Percentiles rank a stretch among this genome's conserved stretches.
These are phyloP conservation scores for Intubia oerlemansii DNA, from an alignment of 2,329 filamentous ascomycete species.

Conservation along the genomic window DNA sequence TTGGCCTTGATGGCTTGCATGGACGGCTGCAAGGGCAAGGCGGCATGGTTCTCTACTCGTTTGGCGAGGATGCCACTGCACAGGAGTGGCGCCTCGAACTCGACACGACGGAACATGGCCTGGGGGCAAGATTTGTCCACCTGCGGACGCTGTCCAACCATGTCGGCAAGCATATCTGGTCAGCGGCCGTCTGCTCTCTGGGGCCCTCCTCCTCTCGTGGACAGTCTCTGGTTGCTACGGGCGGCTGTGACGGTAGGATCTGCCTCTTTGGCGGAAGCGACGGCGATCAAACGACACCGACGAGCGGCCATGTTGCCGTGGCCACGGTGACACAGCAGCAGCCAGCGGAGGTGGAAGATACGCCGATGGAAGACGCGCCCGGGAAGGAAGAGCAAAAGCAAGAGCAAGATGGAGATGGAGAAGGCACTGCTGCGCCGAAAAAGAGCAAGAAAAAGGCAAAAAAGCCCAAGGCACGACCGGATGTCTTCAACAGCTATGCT, in stretches of 20 bases:
- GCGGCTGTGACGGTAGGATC: slow-evolving; percentile 65
- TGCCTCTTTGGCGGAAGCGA: slow-evolving; percentile 18
- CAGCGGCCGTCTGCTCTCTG: slow-evolving; percentile 39
- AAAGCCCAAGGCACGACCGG: slow-evolving; percentile 2
- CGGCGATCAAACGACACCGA: no score
- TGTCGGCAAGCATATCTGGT: slow-evolving; percentile 82
- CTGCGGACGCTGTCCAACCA: slow-evolving; percentile 41
- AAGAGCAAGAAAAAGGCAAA: not conserved
- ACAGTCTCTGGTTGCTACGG: slow-evolving; percentile 40
- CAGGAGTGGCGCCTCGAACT: slow-evolving; percentile 46
- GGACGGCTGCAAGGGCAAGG: no score
- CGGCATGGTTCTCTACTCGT: slow-evolving; percentile 36
- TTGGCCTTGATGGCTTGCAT: no score
- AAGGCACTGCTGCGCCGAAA: not conserved
- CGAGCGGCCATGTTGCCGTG: no score
- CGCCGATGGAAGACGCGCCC: no score
- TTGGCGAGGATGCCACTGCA: slow-evolving; percentile 65
- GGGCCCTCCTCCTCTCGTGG: no score
- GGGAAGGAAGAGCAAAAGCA: no score
- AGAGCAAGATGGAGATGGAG: no score
- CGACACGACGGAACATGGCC: slow-evolving; percentile 1
- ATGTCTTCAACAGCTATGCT: slow-evolving; percentile 19
- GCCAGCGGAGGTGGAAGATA: no score
- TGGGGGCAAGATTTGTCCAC: slow-evolving; percentile 22
- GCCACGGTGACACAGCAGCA: no score